Conservation (phyloP, 164 flowering plant species). For the Taxillus chinensis region DNA sequence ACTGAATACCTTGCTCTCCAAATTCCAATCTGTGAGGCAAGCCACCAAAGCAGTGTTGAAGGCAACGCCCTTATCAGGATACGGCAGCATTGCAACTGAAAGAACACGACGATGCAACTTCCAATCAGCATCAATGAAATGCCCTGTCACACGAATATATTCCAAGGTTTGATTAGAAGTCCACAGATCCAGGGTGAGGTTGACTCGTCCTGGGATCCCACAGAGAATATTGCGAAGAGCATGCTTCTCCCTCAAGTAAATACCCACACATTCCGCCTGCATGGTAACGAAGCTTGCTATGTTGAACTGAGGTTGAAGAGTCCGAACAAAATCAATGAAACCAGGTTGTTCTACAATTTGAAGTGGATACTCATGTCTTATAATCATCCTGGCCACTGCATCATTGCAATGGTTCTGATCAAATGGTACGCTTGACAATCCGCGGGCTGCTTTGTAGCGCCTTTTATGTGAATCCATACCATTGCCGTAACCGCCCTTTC, state of each 20-base stretch:
- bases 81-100: conserved; percentile 44
- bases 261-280: conserved; percentile 44
- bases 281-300: conserved; percentile 37
- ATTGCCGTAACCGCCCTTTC: conserved; percentile 16
- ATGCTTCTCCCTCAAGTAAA: conserved; percentile 47
- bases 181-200: conserved; percentile 56
- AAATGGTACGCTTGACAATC: conserved; percentile 20
- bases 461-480: conserved; percentile 35
- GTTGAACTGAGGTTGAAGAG: conserved; percentile 58
- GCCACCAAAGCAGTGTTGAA: conserved; percentile 44
- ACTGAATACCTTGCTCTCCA: conserved; percentile 45
- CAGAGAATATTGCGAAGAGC: conserved; percentile 30
- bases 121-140: conserved; percentile 70
- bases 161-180: conserved; percentile 42
- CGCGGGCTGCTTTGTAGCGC: conserved; percentile 27
- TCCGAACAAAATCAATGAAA: conserved; percentile 39
- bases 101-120: conserved; percentile 54
- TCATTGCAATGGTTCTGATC: conserved; percentile 46
- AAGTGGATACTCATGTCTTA: conserved; percentile 66
- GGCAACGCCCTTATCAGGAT: conserved; percentile 47
- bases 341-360: conserved; percentile 64
- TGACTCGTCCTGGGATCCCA: conserved; percentile 46
- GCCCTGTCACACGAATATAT: conserved; percentile 60
- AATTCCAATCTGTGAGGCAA: conserved; percentile 62
- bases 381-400: conserved; percentile 67